phyloP scores from a whole-genome alignment of 2,329 filamentous ascomycete genomes.

The Penicillium sp. region DNA sequence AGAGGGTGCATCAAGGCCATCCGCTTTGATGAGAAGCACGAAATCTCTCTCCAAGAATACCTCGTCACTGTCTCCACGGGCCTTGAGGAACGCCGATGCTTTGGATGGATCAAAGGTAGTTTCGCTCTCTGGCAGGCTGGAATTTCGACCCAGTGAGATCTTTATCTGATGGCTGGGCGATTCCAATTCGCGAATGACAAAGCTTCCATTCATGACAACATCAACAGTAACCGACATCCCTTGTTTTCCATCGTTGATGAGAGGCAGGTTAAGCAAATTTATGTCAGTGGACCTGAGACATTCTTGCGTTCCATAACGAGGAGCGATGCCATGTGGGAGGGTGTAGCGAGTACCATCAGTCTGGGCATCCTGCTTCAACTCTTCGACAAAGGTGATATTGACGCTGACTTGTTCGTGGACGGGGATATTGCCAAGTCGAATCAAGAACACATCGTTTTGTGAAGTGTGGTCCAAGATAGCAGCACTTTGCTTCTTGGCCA shows the following conservation, averaged over 20 bases:
- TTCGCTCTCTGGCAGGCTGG: conserved; percentile 37
- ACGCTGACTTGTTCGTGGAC: conserved; percentile 59
- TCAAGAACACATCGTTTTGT: conserved; percentile 68
- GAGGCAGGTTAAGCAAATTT: too few relatives aligned
- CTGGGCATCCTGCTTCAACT: conserved; percentile 71
- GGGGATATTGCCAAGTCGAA: conserved; percentile 68
- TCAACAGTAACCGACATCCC: conserved; percentile 61
- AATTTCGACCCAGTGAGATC: conserved; percentile 64
- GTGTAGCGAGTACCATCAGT: conserved; percentile 69
- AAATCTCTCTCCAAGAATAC: conserved; percentile 63
- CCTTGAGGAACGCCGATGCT: conserved; percentile 63
- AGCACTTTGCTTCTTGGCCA: conserved; percentile 61
- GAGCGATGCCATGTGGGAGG: conserved; percentile 67
- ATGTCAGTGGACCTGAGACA: too few relatives aligned
- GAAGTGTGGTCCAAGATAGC: conserved; percentile 65
- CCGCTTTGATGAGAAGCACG: conserved; percentile 64
- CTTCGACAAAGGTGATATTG: conserved; percentile 67
- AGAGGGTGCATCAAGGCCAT: conserved; percentile 61
- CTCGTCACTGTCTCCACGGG: conserved; percentile 35
- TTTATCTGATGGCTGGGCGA: conserved; percentile 70
- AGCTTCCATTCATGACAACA: conserved; percentile 58
- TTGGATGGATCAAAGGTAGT: conserved; percentile 57
- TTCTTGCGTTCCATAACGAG: conserved; percentile 58
- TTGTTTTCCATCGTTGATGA: conserved; percentile 7
- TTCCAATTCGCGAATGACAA: conserved; percentile 62